Percentiles rank a stretch among this genome's conserved stretches.
Conservation (phyloP, 768 basidiomycete genomes). For the Tubosaeta sp. region DNA sequence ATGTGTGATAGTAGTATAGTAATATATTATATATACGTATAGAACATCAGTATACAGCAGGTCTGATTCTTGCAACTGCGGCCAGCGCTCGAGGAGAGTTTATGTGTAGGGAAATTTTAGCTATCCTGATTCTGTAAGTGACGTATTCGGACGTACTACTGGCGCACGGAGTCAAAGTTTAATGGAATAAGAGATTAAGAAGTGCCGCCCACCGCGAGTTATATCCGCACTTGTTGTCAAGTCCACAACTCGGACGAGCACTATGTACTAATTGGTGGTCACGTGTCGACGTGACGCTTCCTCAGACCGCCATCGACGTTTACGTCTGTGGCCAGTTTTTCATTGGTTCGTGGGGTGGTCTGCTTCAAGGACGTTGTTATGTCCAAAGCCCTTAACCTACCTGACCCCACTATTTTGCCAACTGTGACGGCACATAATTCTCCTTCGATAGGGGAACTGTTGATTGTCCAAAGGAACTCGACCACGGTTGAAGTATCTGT, state of each 20-base stretch:
- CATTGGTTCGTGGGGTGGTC: background rate
- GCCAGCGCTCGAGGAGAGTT: background rate
- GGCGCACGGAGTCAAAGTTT: background rate
- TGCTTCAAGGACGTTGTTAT: background rate
- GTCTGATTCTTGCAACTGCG: background rate
- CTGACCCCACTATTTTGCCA: background rate
- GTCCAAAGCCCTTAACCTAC: constrained; percentile 7
- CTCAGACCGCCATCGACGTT: background rate
- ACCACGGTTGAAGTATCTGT: constrained; percentile 68
- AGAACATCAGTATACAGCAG: constrained; percentile 6
- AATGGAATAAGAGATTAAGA: background rate
- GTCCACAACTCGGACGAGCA: no score
- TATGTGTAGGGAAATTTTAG: no score
- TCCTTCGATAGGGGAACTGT: constrained; percentile 21
- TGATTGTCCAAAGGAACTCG: constrained; percentile 41
- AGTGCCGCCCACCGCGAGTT: background rate
- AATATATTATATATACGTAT: background rate
- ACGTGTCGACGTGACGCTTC: background rate
- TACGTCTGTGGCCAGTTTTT: background rate
- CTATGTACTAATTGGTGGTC: background rate
- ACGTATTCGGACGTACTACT: background rate
- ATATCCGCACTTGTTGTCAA: background rate
- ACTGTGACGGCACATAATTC: constrained; percentile 4
- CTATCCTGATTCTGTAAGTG: background rate
- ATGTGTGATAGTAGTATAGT: constrained; percentile 2